Percentiles rank a stretch among this genome's conserved stretches.
These are phyloP conservation scores for Diophrys appendiculata DNA, from an alignment of 73 alveolate species.

Conservation along the genomic window DNA sequence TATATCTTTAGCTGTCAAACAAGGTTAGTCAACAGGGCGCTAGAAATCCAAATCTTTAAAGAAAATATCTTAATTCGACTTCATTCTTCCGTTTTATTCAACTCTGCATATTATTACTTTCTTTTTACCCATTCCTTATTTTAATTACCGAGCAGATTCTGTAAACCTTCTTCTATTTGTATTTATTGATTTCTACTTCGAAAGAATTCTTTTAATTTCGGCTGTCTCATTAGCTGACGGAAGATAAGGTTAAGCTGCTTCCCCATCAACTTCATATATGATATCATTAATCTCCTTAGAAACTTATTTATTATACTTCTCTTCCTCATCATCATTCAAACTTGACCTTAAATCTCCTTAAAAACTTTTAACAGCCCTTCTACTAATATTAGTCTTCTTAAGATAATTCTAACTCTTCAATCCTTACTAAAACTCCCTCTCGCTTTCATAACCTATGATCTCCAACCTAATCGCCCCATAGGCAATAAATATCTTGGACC, in stretches of 20 bases:
- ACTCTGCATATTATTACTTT: slow-evolving; percentile 53
- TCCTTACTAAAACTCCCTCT: slow-evolving; percentile 17
- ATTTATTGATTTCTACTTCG: too few species aligned
- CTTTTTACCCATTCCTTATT: not conserved
- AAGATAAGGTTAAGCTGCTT: too few species aligned
- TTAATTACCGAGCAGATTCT: not conserved
- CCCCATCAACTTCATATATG: not conserved
- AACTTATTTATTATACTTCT: too few species aligned
- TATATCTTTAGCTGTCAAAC: slow-evolving; percentile 24
- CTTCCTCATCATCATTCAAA: too few species aligned
- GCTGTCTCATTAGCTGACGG: too few species aligned
- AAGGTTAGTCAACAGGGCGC: slow-evolving; percentile 29
- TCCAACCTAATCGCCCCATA: slow-evolving; percentile 39
- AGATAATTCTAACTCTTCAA: not conserved
- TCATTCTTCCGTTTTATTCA: slow-evolving; percentile 50
- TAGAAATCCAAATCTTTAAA: slow-evolving; percentile 48
- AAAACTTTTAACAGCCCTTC: too few species aligned
- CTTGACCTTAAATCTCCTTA: too few species aligned
- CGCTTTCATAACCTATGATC: slow-evolving; percentile 43
- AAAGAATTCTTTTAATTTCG: not conserved
- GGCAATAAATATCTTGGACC: slow-evolving; percentile 29
- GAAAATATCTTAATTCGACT: slow-evolving; percentile 39
- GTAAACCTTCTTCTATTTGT: not conserved
- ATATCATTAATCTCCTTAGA: not conserved
- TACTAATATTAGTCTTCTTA: too few species aligned